Conservation (phyloP, 768 basidiomycete genomes). For the Termitomyces sp. region DNA sequence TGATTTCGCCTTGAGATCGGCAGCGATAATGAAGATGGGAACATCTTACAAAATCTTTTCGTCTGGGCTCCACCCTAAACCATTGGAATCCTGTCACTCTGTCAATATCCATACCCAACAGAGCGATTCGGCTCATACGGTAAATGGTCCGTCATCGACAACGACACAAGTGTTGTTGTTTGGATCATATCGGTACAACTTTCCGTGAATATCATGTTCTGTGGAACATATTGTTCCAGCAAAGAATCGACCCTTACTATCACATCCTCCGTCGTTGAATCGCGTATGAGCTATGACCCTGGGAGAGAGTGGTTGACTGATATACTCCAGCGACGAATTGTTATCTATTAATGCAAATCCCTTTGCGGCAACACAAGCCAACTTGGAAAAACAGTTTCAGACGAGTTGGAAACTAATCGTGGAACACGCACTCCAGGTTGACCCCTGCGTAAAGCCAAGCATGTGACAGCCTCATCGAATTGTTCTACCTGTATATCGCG, state of each 20-base stretch:
- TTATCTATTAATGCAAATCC: slow-evolving; percentile 53
- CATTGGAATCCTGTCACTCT: slow-evolving; percentile 53
- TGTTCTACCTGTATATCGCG: slow-evolving; percentile 40
- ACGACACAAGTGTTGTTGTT: slow-evolving; percentile 39
- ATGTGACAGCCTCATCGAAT: slow-evolving; percentile 54
- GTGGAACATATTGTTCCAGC: slow-evolving; percentile 59
- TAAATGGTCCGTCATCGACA: slow-evolving; percentile 64
- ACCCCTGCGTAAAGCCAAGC: slow-evolving; percentile 48
- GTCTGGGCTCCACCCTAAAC: slow-evolving; percentile 62
- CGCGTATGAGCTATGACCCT: slow-evolving; percentile 42
- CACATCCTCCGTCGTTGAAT: slow-evolving; percentile 73
- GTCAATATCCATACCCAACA: slow-evolving; percentile 8
- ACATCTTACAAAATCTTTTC: slow-evolving; percentile 52
- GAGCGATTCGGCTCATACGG: slow-evolving; percentile 33
- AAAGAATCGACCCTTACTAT: slow-evolving; percentile 59
- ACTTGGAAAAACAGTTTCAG: slow-evolving; percentile 27
- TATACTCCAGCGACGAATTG: slow-evolving; percentile 40
- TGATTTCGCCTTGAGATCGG: slow-evolving; percentile 3
- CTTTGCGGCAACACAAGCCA: slow-evolving; percentile 55
- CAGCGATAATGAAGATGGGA: slow-evolving; percentile 2
- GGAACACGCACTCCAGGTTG: slow-evolving; percentile 38
- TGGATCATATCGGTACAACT: slow-evolving; percentile 60
- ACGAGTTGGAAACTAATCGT: background rate
- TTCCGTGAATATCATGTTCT: slow-evolving; percentile 48
- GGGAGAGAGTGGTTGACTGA: slow-evolving; percentile 48